Conservation (phyloP, 169 alveolate species). For the Plasmodium yoelii region DNA sequence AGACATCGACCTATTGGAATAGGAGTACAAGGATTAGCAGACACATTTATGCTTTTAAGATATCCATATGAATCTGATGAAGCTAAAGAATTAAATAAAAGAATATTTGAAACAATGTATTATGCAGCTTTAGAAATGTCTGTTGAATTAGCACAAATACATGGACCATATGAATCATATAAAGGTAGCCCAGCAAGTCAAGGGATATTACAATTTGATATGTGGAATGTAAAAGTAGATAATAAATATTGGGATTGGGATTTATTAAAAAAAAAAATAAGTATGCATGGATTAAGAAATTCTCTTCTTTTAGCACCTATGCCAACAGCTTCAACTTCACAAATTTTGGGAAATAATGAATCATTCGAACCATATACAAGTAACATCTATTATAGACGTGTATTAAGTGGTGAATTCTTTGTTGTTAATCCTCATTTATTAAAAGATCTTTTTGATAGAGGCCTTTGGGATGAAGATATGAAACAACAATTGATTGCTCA, state of each 20-base stretch:
- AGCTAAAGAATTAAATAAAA: conserved; percentile 93
- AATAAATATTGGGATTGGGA: conserved; percentile 96
- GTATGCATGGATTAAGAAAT: conserved; percentile 95
- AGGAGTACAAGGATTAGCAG: conserved; percentile 99
- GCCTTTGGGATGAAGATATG: conserved; percentile 95
- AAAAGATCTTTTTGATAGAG: conserved; percentile 94
- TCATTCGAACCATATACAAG: conserved; percentile 99
- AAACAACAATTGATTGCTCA: conserved; percentile 95
- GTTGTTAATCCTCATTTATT: conserved; percentile 98
- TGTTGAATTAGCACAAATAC: conserved; percentile 93
- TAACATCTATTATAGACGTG: conserved; percentile 97
- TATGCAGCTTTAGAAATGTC: conserved; percentile 97
- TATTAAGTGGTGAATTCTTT: conserved; percentile 98
- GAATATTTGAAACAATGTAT: conserved; percentile 98
- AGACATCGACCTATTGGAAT: conserved; percentile 99
- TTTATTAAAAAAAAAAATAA: conserved; percentile 90
- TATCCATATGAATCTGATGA: conserved; percentile 96
- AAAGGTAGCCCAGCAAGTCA: conserved; percentile 96
- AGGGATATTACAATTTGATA: conserved; percentile 97
- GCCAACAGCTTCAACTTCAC: conserved; percentile 99
- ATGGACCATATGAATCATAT: conserved; percentile 96
- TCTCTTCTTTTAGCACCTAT: conserved; percentile 98
- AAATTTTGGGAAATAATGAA: conserved; percentile 97
- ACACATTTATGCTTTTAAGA: conserved; percentile 95
- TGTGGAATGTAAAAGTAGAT: conserved; percentile 94